These are phyloP conservation scores for Claviceps fusiformis DNA, from an alignment of 2,329 filamentous ascomycete species.

Conservation along the genomic window DNA sequence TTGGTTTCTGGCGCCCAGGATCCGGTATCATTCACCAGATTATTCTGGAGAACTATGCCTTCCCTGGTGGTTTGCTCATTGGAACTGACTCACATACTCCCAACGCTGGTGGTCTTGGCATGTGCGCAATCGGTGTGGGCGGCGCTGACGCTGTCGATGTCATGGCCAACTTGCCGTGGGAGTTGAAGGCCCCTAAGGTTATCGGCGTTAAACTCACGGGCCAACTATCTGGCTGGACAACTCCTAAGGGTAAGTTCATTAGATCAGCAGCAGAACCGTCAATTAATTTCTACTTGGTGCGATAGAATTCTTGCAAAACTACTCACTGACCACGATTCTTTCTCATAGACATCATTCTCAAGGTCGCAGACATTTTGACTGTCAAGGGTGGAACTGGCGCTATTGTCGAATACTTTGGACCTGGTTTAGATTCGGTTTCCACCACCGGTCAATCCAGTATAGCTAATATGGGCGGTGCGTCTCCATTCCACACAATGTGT, in stretches of 20 bases:
- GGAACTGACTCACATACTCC: constrained; percentile 97
- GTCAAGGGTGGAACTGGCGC: constrained; percentile 96
- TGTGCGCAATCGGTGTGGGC: constrained; percentile 90
- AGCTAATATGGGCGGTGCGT: constrained; percentile 43
- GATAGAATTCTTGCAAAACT: background rate
- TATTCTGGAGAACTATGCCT: constrained; percentile 95
- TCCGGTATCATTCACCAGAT: constrained; percentile 99
- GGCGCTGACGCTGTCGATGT: constrained; percentile 98
- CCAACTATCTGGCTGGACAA: constrained; percentile 75
- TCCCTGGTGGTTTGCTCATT: constrained; percentile 95
- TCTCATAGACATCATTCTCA: constrained; percentile 73
- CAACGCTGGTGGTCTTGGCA: constrained; percentile 91
- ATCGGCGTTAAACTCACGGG: constrained; percentile 95
- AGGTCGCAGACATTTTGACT: constrained; percentile 91
- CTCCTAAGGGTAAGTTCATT: constrained; percentile 63
- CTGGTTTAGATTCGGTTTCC: constrained; percentile 49
- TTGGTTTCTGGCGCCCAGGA: constrained; percentile 97
- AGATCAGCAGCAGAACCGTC: background rate
- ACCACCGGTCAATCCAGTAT: constrained; percentile 57
- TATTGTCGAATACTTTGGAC: constrained; percentile 61
- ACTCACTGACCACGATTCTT: background rate
- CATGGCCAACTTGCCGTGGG: constrained; percentile 95
- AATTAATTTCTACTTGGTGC: background rate
- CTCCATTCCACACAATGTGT: constrained; percentile 12
- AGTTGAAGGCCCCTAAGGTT: constrained; percentile 93